Base-by-base conservation (phyloP, 768 basidiomycete species). In the Chiua virens region DNA sequence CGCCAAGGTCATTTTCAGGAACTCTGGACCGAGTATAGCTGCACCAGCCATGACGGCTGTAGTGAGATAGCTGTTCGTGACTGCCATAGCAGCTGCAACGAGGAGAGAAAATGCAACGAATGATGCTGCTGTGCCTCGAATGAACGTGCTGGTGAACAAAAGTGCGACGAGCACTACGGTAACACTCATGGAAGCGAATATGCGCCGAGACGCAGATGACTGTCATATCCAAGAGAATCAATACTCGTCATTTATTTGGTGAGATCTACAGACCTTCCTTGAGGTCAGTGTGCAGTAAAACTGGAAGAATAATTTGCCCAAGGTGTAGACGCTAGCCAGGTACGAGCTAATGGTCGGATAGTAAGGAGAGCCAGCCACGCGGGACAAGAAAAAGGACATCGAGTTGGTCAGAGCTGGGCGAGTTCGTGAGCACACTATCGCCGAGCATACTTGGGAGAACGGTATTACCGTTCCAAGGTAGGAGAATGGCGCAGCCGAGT, bases 381-480 rank as follows among this genome's bases (percentile, higher is more conserved):
- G 77, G 1, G 86, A 80, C 22, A 86, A 65, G 63, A 94, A 89
- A 67, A 85, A 89, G 0, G 92, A 88, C 47, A 83, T 83, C 0
- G 89, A 89, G 17, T 88, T 94, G 25, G 93, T 91, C 62, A 93
- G 74, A 0, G 83, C 92, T 94, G 20, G 23, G 27, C 23, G 15
- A 27, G 10, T 30, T 38, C 25, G 50, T 35, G 44, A 45, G 30
- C n/a, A n/a, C 45, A 55, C 30, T 15, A 13, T 13, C 44, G 34
- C n/a, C 13, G 30, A 18, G 23, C 39, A 14, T 25, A 10, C 5
- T 4, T 45, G 40, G 43, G 32, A 34, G 28, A 23, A 20, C n/a
- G 3, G 6, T 63, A 79, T 59, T 64, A 91, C 92, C 90, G 66
- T 92, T 93, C 90, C 91, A 95, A 23, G 89, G 85, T 18, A 95